phyloP scores from a whole-genome alignment of 139 green algal genomes.

The Chlamydomonas sphaeroides region DNA sequence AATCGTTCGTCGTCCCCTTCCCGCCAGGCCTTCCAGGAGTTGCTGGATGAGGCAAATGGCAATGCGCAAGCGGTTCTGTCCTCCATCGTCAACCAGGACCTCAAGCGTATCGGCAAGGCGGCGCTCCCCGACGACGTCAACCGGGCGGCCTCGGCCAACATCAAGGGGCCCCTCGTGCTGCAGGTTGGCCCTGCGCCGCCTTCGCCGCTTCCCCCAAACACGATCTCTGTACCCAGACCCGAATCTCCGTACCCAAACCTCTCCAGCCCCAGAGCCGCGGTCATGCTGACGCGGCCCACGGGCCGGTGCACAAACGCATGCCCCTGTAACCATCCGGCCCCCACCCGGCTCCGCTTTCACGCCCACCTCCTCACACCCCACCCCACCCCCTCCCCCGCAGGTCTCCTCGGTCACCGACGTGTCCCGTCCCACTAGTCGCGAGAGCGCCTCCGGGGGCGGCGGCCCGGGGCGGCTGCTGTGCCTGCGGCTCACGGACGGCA shows the following conservation, averaged over 20 bases:
- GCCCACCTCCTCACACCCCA: background rate
- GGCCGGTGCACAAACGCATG: background rate
- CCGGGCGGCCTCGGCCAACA: background rate
- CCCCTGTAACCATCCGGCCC: background rate
- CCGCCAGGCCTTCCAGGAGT: conserved; percentile 16
- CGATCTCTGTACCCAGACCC: too few relatives aligned
- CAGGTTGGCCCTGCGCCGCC: background rate
- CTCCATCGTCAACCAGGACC: conserved; percentile 39
- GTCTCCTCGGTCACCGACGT: background rate
- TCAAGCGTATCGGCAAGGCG: conserved; percentile 32
- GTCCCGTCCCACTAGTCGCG: background rate
- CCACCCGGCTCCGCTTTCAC: background rate
- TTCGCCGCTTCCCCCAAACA: background rate
- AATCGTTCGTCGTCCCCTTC: background rate
- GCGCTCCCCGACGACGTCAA: conserved; percentile 59
- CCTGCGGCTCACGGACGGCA: conserved; percentile 52
- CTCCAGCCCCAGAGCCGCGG: background rate
- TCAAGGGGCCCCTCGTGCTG: conserved; percentile 58
- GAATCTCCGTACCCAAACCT: too few relatives aligned
- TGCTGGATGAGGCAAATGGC: conserved; percentile 18
- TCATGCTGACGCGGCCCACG: too few relatives aligned
- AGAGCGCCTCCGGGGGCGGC: background rate
- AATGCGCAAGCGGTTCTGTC: background rate
- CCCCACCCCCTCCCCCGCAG: too few relatives aligned
- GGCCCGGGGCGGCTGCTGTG: conserved; percentile 37